Base-by-base conservation (phyloP, 306 rosid species). In the Argentina anserina region DNA sequence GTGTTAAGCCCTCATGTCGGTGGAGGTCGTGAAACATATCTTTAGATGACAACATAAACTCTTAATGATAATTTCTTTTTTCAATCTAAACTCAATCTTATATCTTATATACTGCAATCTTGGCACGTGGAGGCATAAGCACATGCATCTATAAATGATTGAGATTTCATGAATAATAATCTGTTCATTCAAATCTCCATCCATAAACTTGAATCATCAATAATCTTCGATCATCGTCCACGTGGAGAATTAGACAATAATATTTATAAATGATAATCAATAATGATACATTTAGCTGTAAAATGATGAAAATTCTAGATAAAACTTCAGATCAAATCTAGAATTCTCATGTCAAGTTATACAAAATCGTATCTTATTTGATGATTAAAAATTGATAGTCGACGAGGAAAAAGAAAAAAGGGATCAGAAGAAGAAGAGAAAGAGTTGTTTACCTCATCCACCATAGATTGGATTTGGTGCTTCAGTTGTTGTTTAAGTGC, bases 401-500 rank as follows among this genome's bases (percentile, higher is more conserved):
- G 12, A 39, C 20, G 6, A 29, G 28, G 40, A 21, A 23, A 12
- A 25, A 26, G 9, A n/a, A n/a, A n/a, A n/a, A n/a, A n/a, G n/a
- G n/a, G n/a, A n/a, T n/a, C n/a, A n/a, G n/a, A n/a, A n/a, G 36
- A 40, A 14, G 3, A 12, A 8, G 29, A n/a, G 36, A 23, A 9
- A 73, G 11, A 17, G 20, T 6, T 20, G 28, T 3, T 36, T 56
- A 70, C 80, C 80, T 80, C 58, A 1, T 43, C 33, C 58, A 69
- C 49, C 74, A 70, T 75, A 59, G 70, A 80, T 26, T 65, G 52
- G 36, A 70, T 50, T 0, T 43, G 42, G 43, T 41, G 31, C 36
- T 80, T 70, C 70, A 64, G 68, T 21, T 75, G 69, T 60, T 42
- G 36, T 63, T 65, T 43, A 21, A 36, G 20, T 45, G n/a, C 41